Conservation (phyloP, 73 alveolate genomes). For the Blepharisma stoltei region DNA sequence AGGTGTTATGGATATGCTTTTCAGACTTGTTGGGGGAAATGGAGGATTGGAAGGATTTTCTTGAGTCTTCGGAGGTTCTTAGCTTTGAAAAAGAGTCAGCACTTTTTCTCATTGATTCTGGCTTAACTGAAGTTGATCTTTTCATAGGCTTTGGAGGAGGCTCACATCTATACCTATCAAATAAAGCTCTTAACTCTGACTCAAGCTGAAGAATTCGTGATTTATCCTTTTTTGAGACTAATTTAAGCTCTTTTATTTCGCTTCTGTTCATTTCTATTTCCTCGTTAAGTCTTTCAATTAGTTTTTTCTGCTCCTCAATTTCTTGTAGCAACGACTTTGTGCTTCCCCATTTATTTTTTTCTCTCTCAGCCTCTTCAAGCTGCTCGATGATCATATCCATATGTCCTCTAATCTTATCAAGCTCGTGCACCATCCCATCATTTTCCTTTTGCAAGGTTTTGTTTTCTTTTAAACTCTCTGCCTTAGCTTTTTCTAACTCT, state of each 20-base stretch:
- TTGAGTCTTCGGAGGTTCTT: no score
- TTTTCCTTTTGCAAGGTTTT: background rate
- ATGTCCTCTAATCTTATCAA: slow-evolving; percentile 5
- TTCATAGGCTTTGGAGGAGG: no score
- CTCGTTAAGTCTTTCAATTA: background rate
- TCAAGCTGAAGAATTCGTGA: background rate
- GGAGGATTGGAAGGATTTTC: no score
- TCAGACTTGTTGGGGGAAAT: no score
- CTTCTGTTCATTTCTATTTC: background rate
- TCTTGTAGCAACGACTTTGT: background rate
- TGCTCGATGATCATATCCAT: slow-evolving; percentile 19
- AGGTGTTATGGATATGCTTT: no score
- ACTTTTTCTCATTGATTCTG: no score
- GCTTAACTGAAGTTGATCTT: no score
- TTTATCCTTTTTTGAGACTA: background rate
- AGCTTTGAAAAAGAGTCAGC: no score
- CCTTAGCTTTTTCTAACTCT: background rate
- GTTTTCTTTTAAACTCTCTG: background rate
- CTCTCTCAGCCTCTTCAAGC: slow-evolving; percentile 12
- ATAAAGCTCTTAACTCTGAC: background rate
- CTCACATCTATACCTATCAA: background rate
- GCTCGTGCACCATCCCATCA: background rate
- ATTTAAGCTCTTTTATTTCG: background rate
- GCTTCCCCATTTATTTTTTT: background rate
- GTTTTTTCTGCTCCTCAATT: background rate